These are phyloP conservation scores for Turnera subulata DNA, from an alignment of 345 rosid genomes.

Conservation along the genomic window DNA sequence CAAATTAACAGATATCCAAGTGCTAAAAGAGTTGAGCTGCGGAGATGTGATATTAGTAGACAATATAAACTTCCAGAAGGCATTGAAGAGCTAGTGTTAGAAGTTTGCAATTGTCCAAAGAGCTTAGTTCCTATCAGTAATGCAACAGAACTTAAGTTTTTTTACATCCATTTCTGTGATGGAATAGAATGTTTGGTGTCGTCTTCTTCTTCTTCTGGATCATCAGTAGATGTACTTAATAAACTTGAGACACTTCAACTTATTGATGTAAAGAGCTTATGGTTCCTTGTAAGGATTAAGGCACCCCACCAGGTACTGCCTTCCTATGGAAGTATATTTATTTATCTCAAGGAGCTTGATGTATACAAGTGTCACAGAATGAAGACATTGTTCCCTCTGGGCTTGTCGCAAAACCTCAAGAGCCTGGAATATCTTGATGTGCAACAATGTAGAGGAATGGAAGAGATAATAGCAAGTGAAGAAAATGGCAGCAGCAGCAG, in stretches of 20 bases:
- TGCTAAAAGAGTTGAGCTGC: not conserved
- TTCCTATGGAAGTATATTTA: not conserved
- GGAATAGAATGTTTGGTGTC: not conserved
- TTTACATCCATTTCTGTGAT: not conserved
- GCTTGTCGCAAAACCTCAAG: constrained; percentile 3
- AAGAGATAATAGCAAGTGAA: constrained; percentile 18
- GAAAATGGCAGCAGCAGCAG: not conserved
- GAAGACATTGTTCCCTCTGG: constrained; percentile 8
- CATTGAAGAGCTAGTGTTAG: not conserved
- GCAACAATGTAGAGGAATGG: not conserved
- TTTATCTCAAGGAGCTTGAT: not conserved
- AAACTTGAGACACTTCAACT: not conserved
- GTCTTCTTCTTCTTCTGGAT: too few species aligned
- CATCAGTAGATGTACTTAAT: not conserved
- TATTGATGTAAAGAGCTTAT: not conserved
- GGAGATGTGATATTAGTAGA: not conserved
- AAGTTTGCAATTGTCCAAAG: not conserved
- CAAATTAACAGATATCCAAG: too few species aligned
- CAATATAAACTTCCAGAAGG: not conserved
- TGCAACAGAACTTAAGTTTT: not conserved
- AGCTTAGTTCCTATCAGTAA: not conserved
- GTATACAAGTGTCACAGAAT: not conserved
- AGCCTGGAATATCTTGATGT: constrained; percentile 7
- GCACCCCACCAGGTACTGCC: not conserved
- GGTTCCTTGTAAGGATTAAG: not conserved